Conservation (phyloP, 768 basidiomycete species). For the Phaeolepiota aurea region DNA sequence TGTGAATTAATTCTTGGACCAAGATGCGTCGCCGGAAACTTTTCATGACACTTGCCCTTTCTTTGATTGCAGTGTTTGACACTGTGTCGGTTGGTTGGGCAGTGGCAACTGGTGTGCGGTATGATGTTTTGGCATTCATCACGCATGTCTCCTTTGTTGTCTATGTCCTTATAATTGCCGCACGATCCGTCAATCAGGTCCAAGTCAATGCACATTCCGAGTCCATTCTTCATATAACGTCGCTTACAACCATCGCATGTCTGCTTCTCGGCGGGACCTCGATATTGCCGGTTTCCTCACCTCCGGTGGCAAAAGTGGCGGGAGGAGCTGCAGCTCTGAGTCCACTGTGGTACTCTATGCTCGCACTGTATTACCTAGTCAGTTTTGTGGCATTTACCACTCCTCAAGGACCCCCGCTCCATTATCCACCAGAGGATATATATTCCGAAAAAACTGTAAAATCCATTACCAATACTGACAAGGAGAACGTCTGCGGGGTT, state of each 20-base stretch:
- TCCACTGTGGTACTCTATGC: slow-evolving; percentile 43
- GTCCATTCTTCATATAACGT: slow-evolving; percentile 53
- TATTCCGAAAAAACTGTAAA: slow-evolving; percentile 67
- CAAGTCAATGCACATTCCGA: slow-evolving; percentile 32
- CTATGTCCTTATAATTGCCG: slow-evolving; percentile 48
- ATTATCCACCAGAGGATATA: slow-evolving; percentile 65
- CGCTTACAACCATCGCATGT: slow-evolving; percentile 41
- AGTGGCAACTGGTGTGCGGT: slow-evolving; percentile 19
- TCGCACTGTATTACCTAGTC: slow-evolving; percentile 41
- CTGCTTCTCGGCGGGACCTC: slow-evolving; percentile 35
- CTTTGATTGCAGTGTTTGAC: slow-evolving; percentile 39
- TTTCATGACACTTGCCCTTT: slow-evolving; percentile 35
- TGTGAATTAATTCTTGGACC: slow-evolving; percentile 1
- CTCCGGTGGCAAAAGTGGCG: slow-evolving; percentile 20
- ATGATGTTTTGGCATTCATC: slow-evolving; percentile 25
- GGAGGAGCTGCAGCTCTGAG: slow-evolving; percentile 12
- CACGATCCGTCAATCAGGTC: slow-evolving; percentile 41
- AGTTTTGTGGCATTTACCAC: slow-evolving; percentile 38
- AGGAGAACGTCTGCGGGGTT: slow-evolving; percentile 69
- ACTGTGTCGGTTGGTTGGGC: slow-evolving; percentile 51
- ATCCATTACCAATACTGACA: slow-evolving; percentile 49
- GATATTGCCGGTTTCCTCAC: slow-evolving; percentile 44
- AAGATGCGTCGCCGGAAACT: slow-evolving; percentile 59
- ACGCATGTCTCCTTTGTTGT: slow-evolving; percentile 48
- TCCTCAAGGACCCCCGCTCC: slow-evolving; percentile 65